Evolutionary conservation across 208 protist species (phyloP), one percentile per base, ranked within the genome.

Genomic region (Crithidia brevicula): DNA sequence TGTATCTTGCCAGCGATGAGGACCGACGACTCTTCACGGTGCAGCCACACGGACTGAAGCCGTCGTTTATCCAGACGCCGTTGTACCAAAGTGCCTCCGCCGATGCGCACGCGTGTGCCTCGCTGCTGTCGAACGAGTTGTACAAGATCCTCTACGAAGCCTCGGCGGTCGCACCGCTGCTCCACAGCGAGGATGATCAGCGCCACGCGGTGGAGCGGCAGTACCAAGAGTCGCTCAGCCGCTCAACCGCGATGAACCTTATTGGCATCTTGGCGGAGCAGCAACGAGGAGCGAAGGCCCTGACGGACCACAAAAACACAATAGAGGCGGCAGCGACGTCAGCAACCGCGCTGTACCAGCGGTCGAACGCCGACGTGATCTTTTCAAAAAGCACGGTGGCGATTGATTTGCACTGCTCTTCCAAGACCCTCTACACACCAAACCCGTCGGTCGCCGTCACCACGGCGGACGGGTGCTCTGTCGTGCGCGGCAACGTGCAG

Each of bases 31-130:
- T 95, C 27, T 89, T 96, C 47, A 34, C 76, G 22, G 86, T 93
- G 38, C 62, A 82, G 18, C 74, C 81, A 40, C 63, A 80, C 13
- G 74, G 72, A 18, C 70, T 96, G 38, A 93, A 89, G 67, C 83
- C 92, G 18, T 89, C 83, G 6, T 96, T 96, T 70, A 80, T 96
- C 22, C 79, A 85, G 57, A 88, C 86, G 13, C 83, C 85, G 8
- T 53, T 96, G 31, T 93, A 90, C 72, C 79, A 78, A 20, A 68
- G 67, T 46, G 72, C 68, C 15, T 67, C 73, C 27, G 45, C 77
- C 1, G 86, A 86, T 38, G 77, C 86, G 27, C 66, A 89, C 36
- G 42, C 50, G 10, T 92, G 86, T 43, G 88, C 81, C 27, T 64
- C 38, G 28, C 67, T 85, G 69, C 72, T 96, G 56, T 66, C 79